These are phyloP conservation scores for Diaporthe caulivora DNA, from an alignment of 2,329 filamentous ascomycete genomes.

Conservation along the genomic window DNA sequence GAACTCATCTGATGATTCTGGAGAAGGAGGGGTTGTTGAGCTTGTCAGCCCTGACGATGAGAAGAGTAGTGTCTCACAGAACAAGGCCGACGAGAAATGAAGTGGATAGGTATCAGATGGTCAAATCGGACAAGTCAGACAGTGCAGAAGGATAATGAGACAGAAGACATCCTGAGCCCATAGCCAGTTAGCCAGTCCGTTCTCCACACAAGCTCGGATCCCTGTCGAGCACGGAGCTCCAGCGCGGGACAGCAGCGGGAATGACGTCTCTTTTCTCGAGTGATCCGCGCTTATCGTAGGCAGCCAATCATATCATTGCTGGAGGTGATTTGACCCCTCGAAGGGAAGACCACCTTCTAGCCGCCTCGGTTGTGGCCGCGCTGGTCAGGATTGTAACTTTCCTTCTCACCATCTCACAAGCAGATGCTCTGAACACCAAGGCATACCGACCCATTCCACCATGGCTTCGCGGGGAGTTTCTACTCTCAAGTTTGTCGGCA, in stretches of 20 bases:
- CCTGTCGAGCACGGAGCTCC: background rate
- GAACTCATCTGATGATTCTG: background rate
- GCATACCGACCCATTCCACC: slow-evolving; percentile 46
- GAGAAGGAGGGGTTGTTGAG: slow-evolving; percentile 1
- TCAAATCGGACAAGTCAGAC: background rate
- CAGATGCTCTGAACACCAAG: slow-evolving; percentile 31
- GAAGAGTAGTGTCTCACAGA: background rate
- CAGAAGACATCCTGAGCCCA: too few species aligned
- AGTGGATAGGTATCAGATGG: too few species aligned
- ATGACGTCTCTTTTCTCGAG: slow-evolving; percentile 21
- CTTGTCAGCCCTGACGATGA: slow-evolving; percentile 2
- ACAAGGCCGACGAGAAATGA: background rate
- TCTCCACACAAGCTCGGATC: background rate
- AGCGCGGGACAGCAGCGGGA: background rate
- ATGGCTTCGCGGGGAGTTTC: slow-evolving; percentile 80
- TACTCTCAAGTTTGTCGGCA: slow-evolving; percentile 92
- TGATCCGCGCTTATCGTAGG: background rate
- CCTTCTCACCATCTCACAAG: slow-evolving; percentile 8
- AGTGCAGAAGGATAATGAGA: too few species aligned
- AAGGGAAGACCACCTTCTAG: background rate
- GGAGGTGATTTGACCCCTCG: slow-evolving; percentile 18
- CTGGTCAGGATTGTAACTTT: background rate
- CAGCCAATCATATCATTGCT: slow-evolving; percentile 1
- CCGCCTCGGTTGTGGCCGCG: slow-evolving; percentile 11
- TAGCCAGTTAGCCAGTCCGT: background rate